Evolutionary conservation across 495 filamentous ascomycete species (phyloP).

Genomic region (Aspergillus funiculosus): DNA sequence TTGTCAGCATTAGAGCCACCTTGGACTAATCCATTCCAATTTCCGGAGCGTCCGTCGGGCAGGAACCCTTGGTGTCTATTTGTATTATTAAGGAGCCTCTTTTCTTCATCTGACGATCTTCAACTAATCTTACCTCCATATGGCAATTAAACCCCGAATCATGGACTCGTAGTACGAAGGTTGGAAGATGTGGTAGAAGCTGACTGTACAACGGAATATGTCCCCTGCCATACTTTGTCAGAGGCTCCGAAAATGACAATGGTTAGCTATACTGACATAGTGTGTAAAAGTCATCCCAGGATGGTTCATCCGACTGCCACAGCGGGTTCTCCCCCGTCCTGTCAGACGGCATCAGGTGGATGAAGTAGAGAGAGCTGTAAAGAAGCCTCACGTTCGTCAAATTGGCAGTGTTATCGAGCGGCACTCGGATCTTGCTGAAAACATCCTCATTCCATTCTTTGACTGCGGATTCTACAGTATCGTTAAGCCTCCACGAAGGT

Average conservation of each 20-base stretch:
- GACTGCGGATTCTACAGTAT: conserved; percentile 44
- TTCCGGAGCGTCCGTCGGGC: conserved; percentile 53
- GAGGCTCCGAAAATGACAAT: neutral
- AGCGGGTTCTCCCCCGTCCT: conserved; percentile 69
- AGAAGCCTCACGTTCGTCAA: conserved; percentile 59
- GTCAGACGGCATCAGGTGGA: conserved; percentile 63
- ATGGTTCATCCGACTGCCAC: conserved; percentile 62
- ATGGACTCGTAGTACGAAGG: conserved; percentile 56
- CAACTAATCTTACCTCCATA: conserved; percentile 20
- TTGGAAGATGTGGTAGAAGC: conserved; percentile 64
- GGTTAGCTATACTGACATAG: conserved; percentile 25
- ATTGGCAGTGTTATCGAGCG: conserved; percentile 46
- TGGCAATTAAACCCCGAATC: conserved; percentile 52
- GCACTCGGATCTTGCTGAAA: conserved; percentile 52
- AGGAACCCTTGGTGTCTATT: conserved; percentile 48
- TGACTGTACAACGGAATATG: conserved; percentile 32
- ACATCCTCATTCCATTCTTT: conserved; percentile 58
- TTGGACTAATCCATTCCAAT: conserved; percentile 64
- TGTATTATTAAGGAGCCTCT: too few species aligned
- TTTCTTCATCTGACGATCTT: too few species aligned
- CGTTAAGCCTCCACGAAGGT: conserved; percentile 42
- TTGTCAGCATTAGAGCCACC: conserved; percentile 65
- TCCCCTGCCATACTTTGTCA: conserved; percentile 35
- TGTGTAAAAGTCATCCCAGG: conserved; percentile 56
- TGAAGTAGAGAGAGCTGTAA: conserved; percentile 65